phyloP scores from a whole-genome alignment of 2,329 filamentous ascomycete species.

The Colletotrichum australisinense region DNA sequence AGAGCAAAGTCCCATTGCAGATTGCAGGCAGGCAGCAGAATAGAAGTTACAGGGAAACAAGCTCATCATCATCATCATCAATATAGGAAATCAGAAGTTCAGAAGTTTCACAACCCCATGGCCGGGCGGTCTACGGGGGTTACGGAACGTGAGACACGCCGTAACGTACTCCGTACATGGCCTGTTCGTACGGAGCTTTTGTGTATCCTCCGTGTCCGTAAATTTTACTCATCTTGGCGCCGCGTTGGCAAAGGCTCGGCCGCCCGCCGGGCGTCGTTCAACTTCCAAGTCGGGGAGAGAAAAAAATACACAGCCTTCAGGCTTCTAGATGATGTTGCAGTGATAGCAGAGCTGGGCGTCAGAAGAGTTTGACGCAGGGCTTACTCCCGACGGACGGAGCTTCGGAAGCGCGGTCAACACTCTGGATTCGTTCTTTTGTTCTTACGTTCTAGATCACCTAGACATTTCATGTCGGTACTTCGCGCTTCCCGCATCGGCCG shows the following conservation, averaged over 20 bases:
- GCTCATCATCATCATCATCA: not conserved
- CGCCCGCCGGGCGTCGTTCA: not conserved
- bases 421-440: not conserved
- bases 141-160: not conserved
- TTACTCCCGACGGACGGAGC: not conserved
- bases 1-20: not conserved
- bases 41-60: not conserved
- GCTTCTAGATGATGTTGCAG: not conserved
- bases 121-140: not conserved
- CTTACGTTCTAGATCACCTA: not conserved
- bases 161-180: not conserved
- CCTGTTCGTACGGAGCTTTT: not conserved
- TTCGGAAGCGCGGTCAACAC: constrained; percentile 7
- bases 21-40: too few relatives aligned
- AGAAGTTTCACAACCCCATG: not conserved
- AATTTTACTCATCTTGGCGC: not conserved
- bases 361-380: not conserved
- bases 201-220: not conserved
- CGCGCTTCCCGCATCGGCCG: constrained; percentile 18
- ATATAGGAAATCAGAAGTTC: not conserved
- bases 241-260: not conserved
- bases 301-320: too few relatives aligned
- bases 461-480: constrained; percentile 10
- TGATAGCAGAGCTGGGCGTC: not conserved
- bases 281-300: not conserved